Evolutionary conservation across 495 filamentous ascomycete species (phyloP).

Genomic region (Talaromyces thailandensis): DNA sequence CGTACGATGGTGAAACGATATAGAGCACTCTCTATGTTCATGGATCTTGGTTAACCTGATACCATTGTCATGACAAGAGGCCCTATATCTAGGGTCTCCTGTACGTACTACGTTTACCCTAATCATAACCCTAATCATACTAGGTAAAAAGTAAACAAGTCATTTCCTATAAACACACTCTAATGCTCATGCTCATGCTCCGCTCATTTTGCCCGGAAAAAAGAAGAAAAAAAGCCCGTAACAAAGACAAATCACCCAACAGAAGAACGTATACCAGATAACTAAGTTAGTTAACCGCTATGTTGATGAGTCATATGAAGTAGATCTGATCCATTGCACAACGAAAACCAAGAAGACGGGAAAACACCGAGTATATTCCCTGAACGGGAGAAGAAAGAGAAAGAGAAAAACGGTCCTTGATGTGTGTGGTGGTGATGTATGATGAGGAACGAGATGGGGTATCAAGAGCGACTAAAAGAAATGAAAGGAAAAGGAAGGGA

Average conservation of each 20-base stretch:
- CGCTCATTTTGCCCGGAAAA: not conserved
- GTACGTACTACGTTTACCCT: not conserved
- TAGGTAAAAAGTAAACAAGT: not conserved
- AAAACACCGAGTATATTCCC: not conserved
- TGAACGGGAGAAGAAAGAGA: not conserved
- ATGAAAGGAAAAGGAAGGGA: slow-evolving; percentile 2
- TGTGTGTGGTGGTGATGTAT: not conserved
- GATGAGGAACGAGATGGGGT: not conserved
- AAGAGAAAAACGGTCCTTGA: not conserved
- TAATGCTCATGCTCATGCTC: not conserved
- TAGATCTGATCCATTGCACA: not conserved
- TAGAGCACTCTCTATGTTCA: too few species aligned
- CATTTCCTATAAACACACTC: not conserved
- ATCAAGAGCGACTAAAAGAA: slow-evolving; percentile 1
- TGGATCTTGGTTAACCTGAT: too few species aligned
- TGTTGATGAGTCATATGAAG: not conserved
- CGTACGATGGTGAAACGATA: too few species aligned
- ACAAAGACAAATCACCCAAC: not conserved
- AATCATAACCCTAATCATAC: not conserved
- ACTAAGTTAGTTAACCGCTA: not conserved
- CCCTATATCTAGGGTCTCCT: too few species aligned
- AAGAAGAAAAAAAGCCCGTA: not conserved
- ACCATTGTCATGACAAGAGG: too few species aligned
- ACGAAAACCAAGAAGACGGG: not conserved
- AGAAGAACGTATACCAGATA: not conserved